A percentile compares a stretch with the other conserved stretches of the same genome.
Evolutionary conservation across 1,284 basidiomycete species (phyloP).

Genomic region (Cronartium ribicola): DNA sequence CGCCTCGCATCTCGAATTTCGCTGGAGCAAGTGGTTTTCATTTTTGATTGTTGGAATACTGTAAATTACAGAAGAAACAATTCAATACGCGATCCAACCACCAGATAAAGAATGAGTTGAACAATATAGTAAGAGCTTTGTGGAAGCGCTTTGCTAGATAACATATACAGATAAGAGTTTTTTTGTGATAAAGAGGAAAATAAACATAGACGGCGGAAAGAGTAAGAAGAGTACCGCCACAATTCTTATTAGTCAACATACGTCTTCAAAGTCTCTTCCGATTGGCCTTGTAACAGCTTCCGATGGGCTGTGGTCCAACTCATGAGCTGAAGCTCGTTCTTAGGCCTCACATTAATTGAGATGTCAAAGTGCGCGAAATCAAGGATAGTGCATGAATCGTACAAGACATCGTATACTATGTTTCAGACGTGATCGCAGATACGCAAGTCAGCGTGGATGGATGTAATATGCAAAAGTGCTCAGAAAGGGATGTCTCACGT

Average conservation of each 20-base stretch:
- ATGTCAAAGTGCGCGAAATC: slow-evolving; percentile 58
- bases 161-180: too few relatives aligned
- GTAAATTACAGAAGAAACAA: too few relatives aligned
- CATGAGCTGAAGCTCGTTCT: slow-evolving; percentile 14
- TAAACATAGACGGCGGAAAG: too few relatives aligned
- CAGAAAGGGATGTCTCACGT: neutral
- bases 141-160: too few relatives aligned
- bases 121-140: too few relatives aligned
- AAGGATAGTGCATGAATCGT: slow-evolving; percentile 64
- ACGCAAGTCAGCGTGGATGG: neutral
- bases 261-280: slow-evolving; percentile 14
- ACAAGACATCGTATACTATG: slow-evolving; percentile 66
- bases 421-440: neutral
- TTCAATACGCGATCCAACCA: too few relatives aligned
- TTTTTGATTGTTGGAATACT: too few relatives aligned
- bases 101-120: too few relatives aligned
- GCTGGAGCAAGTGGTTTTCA: too few relatives aligned
- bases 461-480: neutral
- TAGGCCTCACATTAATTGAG: slow-evolving; percentile 8
- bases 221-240: too few relatives aligned
- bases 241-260: slow-evolving; percentile 33
- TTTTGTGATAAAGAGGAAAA: too few relatives aligned
- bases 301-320: neutral
- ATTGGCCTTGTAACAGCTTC: neutral
- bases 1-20: too few relatives aligned